Conservation (phyloP, 176 grass and related monocot genomes). For the Cenchrus fungigraminus region DNA sequence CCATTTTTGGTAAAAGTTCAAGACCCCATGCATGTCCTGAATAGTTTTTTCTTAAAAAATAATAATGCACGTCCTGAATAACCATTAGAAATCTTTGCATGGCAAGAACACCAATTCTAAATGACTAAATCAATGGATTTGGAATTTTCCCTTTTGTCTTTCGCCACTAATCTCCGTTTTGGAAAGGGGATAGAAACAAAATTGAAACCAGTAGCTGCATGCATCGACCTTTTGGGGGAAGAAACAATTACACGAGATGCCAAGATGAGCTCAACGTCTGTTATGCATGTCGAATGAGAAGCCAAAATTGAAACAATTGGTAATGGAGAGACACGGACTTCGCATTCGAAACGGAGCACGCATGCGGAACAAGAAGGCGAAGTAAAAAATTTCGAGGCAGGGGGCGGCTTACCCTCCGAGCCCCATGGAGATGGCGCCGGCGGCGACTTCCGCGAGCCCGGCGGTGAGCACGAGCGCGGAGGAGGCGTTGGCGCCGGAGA, state of each 20-base stretch:
- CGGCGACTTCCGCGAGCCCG: constrained; percentile 87
- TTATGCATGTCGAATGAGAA: neutral
- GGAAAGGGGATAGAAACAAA: neutral
- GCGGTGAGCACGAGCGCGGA: constrained; percentile 89
- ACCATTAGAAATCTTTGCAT: neutral
- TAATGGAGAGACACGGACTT: neutral
- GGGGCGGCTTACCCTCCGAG: constrained; percentile 77
- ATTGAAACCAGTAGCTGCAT: neutral
- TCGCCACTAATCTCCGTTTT: neutral
- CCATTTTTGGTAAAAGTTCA: neutral
- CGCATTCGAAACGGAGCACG: neutral
- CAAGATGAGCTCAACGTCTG: neutral
- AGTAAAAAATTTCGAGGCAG: neutral
- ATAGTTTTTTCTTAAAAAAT: neutral
- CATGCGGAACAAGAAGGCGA: neutral
- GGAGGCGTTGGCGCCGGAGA: constrained; percentile 76
- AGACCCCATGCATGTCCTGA: neutral
- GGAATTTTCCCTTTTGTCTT: neutral
- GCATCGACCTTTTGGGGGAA: neutral
- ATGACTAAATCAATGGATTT: neutral
- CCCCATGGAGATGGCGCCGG: constrained; percentile 98
- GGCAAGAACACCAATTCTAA: neutral
- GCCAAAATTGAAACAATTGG: no score
- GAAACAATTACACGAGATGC: neutral
- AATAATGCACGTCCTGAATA: neutral